Percentiles rank a stretch among this genome's conserved stretches.
phyloP scores from a whole-genome alignment of 2,329 filamentous ascomycete species.

The Didymosphaeria variabile region DNA sequence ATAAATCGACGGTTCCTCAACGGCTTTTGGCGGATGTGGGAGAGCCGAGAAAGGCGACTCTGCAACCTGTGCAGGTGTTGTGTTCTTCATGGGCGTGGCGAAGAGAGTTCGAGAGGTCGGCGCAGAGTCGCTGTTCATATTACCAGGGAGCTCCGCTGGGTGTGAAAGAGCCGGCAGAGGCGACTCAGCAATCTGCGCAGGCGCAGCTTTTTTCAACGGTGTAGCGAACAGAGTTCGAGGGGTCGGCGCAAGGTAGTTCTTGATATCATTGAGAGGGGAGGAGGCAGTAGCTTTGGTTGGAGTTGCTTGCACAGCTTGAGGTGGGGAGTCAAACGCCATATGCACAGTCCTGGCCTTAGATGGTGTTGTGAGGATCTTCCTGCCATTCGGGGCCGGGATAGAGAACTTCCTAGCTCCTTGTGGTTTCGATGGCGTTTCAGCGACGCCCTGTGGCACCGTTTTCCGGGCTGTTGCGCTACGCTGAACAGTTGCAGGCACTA shows the following conservation, averaged over 20 bases:
- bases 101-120: constrained; percentile 23
- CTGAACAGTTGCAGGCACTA: constrained; percentile 39
- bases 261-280: constrained; percentile 19
- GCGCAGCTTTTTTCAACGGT: constrained; percentile 25
- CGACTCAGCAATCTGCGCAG: constrained; percentile 4
- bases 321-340: constrained; percentile 17
- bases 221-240: constrained; percentile 30
- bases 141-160: not conserved
- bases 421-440: constrained; percentile 55
- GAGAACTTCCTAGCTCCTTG: constrained; percentile 41
- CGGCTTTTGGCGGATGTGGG: constrained; percentile 21
- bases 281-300: constrained; percentile 31
- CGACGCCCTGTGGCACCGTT: constrained; percentile 41
- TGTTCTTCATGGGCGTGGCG: constrained; percentile 28
- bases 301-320: constrained; percentile 28
- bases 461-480: constrained; percentile 40
- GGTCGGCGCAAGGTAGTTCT: constrained; percentile 11
- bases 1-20: constrained; percentile 48
- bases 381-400: constrained; percentile 33
- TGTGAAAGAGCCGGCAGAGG: constrained; percentile 7
- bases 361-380: constrained; percentile 46
- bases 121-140: not conserved
- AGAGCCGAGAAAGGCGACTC: constrained; percentile 22
- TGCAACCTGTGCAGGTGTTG: constrained; percentile 2
- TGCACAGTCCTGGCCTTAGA: constrained; percentile 29